A percentile compares a stretch with the other conserved stretches of the same genome.
Conservation (phyloP, 1,139 yeast genomes). For the Scheffersomyces insectosa region DNA sequence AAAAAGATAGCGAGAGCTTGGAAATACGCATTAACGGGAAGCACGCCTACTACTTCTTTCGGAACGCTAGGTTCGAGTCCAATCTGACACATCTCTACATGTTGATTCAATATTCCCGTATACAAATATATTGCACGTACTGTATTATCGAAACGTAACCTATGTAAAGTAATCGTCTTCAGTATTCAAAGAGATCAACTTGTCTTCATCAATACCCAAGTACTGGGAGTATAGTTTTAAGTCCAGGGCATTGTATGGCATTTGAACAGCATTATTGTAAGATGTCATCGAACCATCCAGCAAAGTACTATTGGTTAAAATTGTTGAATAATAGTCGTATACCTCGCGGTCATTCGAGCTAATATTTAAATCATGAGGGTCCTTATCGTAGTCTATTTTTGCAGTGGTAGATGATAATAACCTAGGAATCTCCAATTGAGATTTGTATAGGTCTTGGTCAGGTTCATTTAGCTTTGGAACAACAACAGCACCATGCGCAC, state of each 20-base stretch:
- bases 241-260: constrained; percentile 14
- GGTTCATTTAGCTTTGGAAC: constrained; percentile 6
- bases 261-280: not conserved
- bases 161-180: constrained; percentile 32
- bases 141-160: not conserved
- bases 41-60: no score
- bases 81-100: no score
- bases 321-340: constrained; percentile 16
- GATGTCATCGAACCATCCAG: not conserved
- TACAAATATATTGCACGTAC: no score
- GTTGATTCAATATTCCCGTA: no score
- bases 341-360: constrained; percentile 16
- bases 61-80: no score
- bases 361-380: constrained; percentile 5
- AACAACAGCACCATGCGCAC: no score
- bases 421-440: not conserved
- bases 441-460: constrained; percentile 3
- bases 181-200: constrained; percentile 21
- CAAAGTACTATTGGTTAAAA: constrained; percentile 5
- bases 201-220: constrained; percentile 28
- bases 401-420: not conserved
- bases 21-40: no score
- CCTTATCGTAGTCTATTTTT: constrained; percentile 9
- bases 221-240: constrained; percentile 24
- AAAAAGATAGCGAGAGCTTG: no score